Percentiles rank a stretch among this genome's conserved stretches.
Evolutionary conservation across 495 filamentous ascomycete genomes (phyloP).

Genomic region (Trichoderma reesei): DNA sequence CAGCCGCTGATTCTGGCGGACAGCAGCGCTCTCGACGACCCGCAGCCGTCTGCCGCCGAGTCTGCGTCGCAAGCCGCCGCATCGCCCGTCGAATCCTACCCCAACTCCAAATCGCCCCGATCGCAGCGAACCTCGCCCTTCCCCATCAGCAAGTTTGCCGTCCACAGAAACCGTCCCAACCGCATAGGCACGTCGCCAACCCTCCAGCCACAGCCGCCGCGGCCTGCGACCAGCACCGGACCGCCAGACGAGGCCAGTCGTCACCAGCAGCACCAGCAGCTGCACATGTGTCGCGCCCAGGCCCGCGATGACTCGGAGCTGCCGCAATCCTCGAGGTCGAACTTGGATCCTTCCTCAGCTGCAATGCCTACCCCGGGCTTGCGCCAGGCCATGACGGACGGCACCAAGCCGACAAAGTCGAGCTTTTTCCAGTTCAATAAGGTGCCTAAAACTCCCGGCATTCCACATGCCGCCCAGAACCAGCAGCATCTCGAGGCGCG

Average conservation of each 20-base stretch:
- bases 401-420: constrained; percentile 27
- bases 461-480: constrained; percentile 18
- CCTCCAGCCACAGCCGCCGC: constrained; percentile 10
- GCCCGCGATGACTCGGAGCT: constrained; percentile 6
- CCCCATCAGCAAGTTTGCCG: constrained; percentile 6
- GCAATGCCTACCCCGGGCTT: constrained; percentile 26
- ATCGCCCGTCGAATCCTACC: background rate
- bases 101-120: background rate
- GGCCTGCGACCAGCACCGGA: background rate
- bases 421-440: constrained; percentile 40
- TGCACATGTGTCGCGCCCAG: background rate
- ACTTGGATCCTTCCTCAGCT: constrained; percentile 7
- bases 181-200: constrained; percentile 1
- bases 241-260: background rate
- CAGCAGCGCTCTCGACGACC: constrained; percentile 2
- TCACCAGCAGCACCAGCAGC: background rate
- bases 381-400: constrained; percentile 18
- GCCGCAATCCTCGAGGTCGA: background rate
- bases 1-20: constrained; percentile 9
- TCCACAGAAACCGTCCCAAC: background rate
- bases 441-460: constrained; percentile 28
- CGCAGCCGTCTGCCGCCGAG: background rate
- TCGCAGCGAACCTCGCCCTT: constrained; percentile 3
- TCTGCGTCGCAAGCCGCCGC: background rate
- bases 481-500: constrained; percentile 28